Evolutionary conservation across 1,284 basidiomycete genomes (phyloP), one percentile per base, ranked within the genome.

Genomic region (Tranzscheliella williamsii): DNA sequence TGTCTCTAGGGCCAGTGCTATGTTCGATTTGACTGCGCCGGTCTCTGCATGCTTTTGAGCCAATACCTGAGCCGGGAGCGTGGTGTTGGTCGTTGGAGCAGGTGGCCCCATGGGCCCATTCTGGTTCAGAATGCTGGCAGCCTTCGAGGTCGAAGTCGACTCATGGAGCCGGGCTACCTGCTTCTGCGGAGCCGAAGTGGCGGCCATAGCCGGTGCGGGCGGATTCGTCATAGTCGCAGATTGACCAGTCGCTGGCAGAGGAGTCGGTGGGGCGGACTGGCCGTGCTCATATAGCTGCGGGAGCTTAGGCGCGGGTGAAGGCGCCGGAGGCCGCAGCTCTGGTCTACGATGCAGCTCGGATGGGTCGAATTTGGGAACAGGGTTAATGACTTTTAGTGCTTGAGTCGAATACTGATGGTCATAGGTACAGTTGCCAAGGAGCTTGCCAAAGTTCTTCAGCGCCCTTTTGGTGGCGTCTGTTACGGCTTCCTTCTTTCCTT

Each of bases 401-500:
- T 93, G 87, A 49, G 87, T 84, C 1, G 88, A 84, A 76, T 91
- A 96, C 13, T 85, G 79, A 79, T 92, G 93, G 79, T 97, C 94
- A 73, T 97, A 97, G 20, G 96, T 80, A 78, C 94, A 98, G 73
- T 96, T 95, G 17, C 7, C 94, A 9, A 97, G 82, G 1, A 97
- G 81, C 74, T 93, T 94, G 38, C 95, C 94, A 77, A 98, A 98
- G 63, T 87, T 90, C 38, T 91, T 84, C 17, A 98, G 81, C 0
- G 91, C 85, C 26, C 94, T 86, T 79, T 98, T 98, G 36, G 94
- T 81, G 0, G 84, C 93, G 70, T 98, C 94, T 0, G 94, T 98
- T 0, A 96, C 88, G 0, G 95, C 92, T 76, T 97, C 94, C 75
- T 98, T 98, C 82, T 95, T 94, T 48, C 92, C 94, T 85, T 98